phyloP scores from a whole-genome alignment of 345 rosid species.

The Physaria fendleri region DNA sequence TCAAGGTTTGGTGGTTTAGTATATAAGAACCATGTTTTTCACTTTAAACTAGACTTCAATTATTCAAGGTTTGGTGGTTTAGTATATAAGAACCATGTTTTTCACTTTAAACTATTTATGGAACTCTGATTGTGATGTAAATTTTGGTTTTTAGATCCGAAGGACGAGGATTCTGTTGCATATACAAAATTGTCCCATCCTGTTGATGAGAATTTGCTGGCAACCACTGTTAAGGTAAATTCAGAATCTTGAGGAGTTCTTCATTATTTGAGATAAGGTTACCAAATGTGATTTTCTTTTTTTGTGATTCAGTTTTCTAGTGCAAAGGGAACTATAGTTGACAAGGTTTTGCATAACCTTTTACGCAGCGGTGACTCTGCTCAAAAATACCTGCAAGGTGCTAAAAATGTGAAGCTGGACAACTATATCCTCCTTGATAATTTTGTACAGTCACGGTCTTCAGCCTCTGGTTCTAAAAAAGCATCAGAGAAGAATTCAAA shows the following conservation, averaged over 20 bases:
- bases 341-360: constrained; percentile 61
- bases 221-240: constrained; percentile 42
- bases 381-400: constrained; percentile 70
- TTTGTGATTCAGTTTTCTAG: constrained; percentile 41
- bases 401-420: constrained; percentile 53
- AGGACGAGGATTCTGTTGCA: constrained; percentile 36
- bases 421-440: constrained; percentile 82
- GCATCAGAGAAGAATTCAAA: constrained; percentile 49
- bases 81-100: not conserved
- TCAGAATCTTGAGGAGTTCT: not conserved
- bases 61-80: constrained; percentile 33
- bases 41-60: not conserved
- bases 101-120: not conserved
- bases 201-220: constrained; percentile 53
- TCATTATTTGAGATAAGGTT: not conserved
- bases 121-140: not conserved
- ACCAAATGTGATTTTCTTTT: constrained; percentile 5
- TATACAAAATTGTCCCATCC: constrained; percentile 45
- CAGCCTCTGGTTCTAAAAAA: constrained; percentile 39
- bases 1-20: constrained; percentile 32
- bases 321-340: constrained; percentile 45
- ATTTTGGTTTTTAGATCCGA: constrained; percentile 35
- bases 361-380: constrained; percentile 78
- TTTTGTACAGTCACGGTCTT: constrained; percentile 42
- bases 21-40: not conserved